Evolutionary conservation across 2,329 filamentous ascomycete species (phyloP).

Genomic region (Hypocrella siamensis): DNA sequence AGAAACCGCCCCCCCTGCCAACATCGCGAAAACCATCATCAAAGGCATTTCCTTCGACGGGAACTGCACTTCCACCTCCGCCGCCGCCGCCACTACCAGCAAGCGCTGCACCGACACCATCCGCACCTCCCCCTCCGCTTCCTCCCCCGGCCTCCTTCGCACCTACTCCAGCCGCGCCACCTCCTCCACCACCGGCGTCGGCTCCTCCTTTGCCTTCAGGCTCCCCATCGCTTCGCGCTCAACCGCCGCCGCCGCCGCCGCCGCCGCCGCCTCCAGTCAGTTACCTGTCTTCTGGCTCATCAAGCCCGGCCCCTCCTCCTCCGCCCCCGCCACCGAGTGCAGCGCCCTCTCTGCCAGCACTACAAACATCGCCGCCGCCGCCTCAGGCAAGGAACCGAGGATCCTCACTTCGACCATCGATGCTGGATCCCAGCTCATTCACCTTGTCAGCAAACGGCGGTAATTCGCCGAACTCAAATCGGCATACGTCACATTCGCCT

Average conservation of each 20-base stretch:
- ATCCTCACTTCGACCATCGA: conserved; percentile 38
- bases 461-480: conserved; percentile 31
- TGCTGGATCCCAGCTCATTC: conserved; percentile 63
- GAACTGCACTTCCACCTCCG: conserved; percentile 18
- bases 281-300: conserved; percentile 17
- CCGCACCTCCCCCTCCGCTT: conserved; percentile 24
- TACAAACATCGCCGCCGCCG: conserved; percentile 24
- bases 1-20: conserved; percentile 54
- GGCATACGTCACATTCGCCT: conserved; percentile 12
- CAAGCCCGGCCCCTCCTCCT: conserved; percentile 13
- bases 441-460: conserved; percentile 52
- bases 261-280: conserved; percentile 17
- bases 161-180: conserved; percentile 21
- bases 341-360: conserved; percentile 13
- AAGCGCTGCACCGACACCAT: conserved; percentile 20
- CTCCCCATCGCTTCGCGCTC: conserved; percentile 23
- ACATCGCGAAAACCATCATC: conserved; percentile 41
- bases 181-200: conserved; percentile 17
- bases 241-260: conserved; percentile 10
- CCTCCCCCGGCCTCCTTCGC: conserved; percentile 25
- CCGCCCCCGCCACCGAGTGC: conserved; percentile 11
- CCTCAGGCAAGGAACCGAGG: conserved; percentile 22
- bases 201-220: conserved; percentile 4
- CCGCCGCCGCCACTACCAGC: conserved; percentile 19
- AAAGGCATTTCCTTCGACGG: conserved; percentile 14